Percentiles rank a stretch among this genome's conserved stretches.
These are phyloP conservation scores for Aschersonia sp. DNA, from an alignment of 2,329 filamentous ascomycete species.

Conservation along the genomic window DNA sequence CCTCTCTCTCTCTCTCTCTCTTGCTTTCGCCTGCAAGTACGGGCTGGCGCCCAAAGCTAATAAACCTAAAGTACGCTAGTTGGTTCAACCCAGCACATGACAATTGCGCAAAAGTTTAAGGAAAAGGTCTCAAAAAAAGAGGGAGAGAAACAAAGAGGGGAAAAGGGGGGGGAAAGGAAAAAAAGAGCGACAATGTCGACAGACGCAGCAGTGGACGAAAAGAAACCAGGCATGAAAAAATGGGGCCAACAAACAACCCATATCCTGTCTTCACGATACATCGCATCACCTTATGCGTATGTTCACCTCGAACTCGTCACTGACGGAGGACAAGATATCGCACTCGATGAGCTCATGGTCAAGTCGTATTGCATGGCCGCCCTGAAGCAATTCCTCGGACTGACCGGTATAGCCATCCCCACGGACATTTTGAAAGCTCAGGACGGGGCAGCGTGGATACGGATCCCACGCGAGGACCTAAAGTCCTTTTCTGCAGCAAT, in stretches of 20 bases:
- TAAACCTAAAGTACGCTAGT: too few species aligned
- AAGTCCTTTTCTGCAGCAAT: conserved; percentile 47
- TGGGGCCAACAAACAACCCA: conserved; percentile 23
- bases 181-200: neutral
- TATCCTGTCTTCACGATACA: conserved; percentile 35
- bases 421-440: conserved; percentile 56
- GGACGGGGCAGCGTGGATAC: conserved; percentile 43
- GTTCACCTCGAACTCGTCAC: conserved; percentile 35
- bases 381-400: conserved; percentile 54
- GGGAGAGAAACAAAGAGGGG: too few species aligned
- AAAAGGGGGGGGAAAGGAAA: neutral
- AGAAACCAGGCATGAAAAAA: conserved; percentile 6
- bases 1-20: too few species aligned
- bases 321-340: conserved; percentile 9
- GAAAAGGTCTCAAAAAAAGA: too few species aligned
- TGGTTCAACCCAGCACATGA: too few species aligned
- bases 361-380: conserved; percentile 49
- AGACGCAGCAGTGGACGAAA: neutral
- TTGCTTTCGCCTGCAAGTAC: too few species aligned
- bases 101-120: too few species aligned
- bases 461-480: conserved; percentile 47
- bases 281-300: conserved; percentile 42
- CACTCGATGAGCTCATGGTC: conserved; percentile 46
- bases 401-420: conserved; percentile 50
- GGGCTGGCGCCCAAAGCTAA: too few species aligned